Evolutionary conservation across 352 stramenopile genomes (phyloP).

Genomic region (Phytopythium sindhum): DNA sequence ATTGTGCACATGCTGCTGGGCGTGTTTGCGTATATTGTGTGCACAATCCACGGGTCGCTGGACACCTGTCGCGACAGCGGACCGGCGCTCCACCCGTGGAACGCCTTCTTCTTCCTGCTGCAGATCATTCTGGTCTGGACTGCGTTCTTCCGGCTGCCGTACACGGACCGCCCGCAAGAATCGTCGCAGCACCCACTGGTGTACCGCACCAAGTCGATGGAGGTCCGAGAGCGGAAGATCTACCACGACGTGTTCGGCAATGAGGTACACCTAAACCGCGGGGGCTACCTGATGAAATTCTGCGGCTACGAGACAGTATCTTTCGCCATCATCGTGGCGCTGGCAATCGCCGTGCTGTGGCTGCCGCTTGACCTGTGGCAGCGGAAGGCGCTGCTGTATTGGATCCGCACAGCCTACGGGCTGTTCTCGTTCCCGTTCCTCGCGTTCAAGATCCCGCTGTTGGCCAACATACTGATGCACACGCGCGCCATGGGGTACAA

Average conservation of each 20-base stretch:
- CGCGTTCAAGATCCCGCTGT: constrained; percentile 83
- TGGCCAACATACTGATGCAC: constrained; percentile 82
- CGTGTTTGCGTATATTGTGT: constrained; percentile 67
- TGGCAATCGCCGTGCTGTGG: constrained; percentile 59
- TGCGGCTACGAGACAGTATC: constrained; percentile 83
- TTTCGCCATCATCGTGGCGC: constrained; percentile 66
- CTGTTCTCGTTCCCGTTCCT: constrained; percentile 87
- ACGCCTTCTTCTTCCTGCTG: constrained; percentile 78
- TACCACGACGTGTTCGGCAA: constrained; percentile 85
- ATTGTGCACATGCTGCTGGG: constrained; percentile 68
- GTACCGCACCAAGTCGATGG: constrained; percentile 53
- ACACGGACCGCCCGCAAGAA: constrained; percentile 66
- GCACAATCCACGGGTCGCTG: constrained; percentile 59
- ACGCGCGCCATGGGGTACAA: constrained; percentile 87
- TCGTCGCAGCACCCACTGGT: constrained; percentile 38
- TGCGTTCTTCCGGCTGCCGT: constrained; percentile 82
- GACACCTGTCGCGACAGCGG: constrained; percentile 49
- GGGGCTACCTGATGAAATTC: constrained; percentile 85
- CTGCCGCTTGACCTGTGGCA: constrained; percentile 76
- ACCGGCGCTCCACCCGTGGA: constrained; percentile 60
- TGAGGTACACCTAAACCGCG: constrained; percentile 68
- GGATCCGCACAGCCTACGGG: constrained; percentile 82
- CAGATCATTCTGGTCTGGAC: constrained; percentile 84
- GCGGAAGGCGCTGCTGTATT: constrained; percentile 81
- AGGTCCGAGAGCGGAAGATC: constrained; percentile 32